phyloP scores from a whole-genome alignment of 2,329 filamentous ascomycete species.

The Trichoderma atroviride region DNA sequence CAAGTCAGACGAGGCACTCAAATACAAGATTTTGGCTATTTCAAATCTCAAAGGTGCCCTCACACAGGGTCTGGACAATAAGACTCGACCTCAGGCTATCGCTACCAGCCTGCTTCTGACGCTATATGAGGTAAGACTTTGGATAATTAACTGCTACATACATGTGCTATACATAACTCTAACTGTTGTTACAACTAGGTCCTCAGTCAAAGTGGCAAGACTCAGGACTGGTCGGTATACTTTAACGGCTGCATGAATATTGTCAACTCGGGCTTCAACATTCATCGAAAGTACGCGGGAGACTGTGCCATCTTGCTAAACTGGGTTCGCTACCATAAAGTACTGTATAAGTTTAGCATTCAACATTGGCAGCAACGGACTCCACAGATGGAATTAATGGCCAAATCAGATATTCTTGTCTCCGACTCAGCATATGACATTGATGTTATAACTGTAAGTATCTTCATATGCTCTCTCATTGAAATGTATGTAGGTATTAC shows the following conservation, averaged over 20 bases:
- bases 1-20: conserved; percentile 17
- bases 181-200: conserved; percentile 2
- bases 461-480: neutral
- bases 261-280: conserved; percentile 24
- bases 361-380: conserved; percentile 27
- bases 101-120: conserved; percentile 25
- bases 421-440: conserved; percentile 19
- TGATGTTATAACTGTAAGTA: conserved; percentile 17
- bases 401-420: conserved; percentile 21
- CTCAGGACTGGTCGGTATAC: conserved; percentile 23
- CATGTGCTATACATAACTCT: neutral
- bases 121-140: conserved; percentile 15
- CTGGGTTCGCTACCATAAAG: conserved; percentile 27
- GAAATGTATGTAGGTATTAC: neutral
- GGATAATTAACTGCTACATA: no score
- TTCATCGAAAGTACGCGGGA: conserved; percentile 21
- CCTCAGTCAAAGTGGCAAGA: conserved; percentile 23
- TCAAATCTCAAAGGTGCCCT: conserved; percentile 17
- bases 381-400: conserved; percentile 17
- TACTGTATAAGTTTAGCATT: conserved; percentile 26
- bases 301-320: conserved; percentile 22
- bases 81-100: conserved; percentile 20
- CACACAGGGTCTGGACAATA: conserved; percentile 16
- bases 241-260: conserved; percentile 24
- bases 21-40: conserved; percentile 19